Base-by-base conservation (phyloP, 2,329 filamentous ascomycete genomes). In the Cercospora canescens region DNA sequence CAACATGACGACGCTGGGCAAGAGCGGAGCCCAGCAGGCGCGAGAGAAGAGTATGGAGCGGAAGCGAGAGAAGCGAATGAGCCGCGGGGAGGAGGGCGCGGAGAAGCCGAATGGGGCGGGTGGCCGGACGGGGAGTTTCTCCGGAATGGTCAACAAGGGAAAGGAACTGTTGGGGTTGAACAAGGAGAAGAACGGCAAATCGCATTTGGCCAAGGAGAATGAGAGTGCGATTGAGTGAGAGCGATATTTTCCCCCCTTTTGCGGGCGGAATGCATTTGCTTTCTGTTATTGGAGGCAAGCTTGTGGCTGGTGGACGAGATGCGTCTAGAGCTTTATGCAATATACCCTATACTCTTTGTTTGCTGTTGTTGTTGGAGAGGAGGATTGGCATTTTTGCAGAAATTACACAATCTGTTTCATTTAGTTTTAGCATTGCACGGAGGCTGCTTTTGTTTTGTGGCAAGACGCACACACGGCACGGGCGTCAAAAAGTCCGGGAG, bases 1-100 rank as follows among this genome's bases (percentile, higher is more conserved):
- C 69, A 94, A 94, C 78, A 79, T 91, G 70, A 73, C 73, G 26
- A 73, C 71, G 58, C 85, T 86, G 62, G 73, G 80, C 83, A 82
- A 58, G 21, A 61, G 57, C 6, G 64, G 64, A 0, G 64, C 60
- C 45, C 52, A 64, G 78, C 62, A 76, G 76, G 60, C 82, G 84
- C 60, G 81, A 80, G 60, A 75, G 74, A 72, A 81, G 61, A 45
- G 58, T 11, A 66, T 64, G 58, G 59, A 69, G 50, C 28, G 66
- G 11, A 78, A 62, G 41, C 75, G 50, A 63, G 76, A 73, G 73
- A 78, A 74, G 73, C 78, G 73, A 72, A 78, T 67, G 70, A 55
- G 48, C 18, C 77, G 73, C 60, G 54, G n/a, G 65, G 68, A 60
- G 57, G 68, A 45, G 63, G 73, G 58, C 50, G 50, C 39, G 34